Conservation (phyloP, 148 eudicot species). For the Rhododendron williamsianum region DNA sequence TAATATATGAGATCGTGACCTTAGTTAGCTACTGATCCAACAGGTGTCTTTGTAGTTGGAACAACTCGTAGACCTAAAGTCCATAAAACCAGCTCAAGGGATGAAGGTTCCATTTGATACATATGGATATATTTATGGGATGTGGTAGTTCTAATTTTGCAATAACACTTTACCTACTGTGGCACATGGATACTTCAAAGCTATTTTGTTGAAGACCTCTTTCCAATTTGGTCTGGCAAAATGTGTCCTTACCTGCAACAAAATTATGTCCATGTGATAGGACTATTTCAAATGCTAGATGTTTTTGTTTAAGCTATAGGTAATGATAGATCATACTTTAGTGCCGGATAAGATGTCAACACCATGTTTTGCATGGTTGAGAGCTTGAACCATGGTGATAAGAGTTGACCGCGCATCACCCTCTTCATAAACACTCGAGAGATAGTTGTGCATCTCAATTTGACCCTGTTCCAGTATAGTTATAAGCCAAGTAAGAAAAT, state of each 20-base stretch:
- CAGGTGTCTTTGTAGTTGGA: not conserved
- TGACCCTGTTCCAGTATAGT: conserved; percentile 52
- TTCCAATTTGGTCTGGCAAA: conserved; percentile 95
- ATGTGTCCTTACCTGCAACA: conserved; percentile 93
- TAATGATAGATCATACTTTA: conserved; percentile 45
- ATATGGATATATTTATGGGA: not conserved
- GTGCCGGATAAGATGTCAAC: conserved; percentile 96
- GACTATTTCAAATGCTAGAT: not conserved
- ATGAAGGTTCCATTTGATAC: not conserved
- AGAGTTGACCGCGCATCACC: conserved; percentile 95
- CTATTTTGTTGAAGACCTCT: conserved; percentile 77
- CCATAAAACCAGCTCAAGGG: not conserved
- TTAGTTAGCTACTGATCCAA: not conserved
- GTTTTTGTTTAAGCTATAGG: not conserved
- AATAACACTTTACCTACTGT: conserved; percentile 62
- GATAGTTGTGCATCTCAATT: conserved; percentile 94
- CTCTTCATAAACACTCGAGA: conserved; percentile 94
- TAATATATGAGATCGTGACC: conserved; percentile 1
- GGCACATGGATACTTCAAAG: conserved; percentile 64
- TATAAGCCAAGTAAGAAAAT: not conserved
- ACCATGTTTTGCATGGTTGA: conserved; percentile 90
- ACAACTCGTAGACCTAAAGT: not conserved
- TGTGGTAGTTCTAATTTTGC: not conserved
- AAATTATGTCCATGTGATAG: not conserved
- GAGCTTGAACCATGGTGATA: conserved; percentile 88